Evolutionary conservation across 129 eudicot genomes (phyloP), one percentile per base, ranked within the genome.

Genomic region (Sambucus nigra): DNA sequence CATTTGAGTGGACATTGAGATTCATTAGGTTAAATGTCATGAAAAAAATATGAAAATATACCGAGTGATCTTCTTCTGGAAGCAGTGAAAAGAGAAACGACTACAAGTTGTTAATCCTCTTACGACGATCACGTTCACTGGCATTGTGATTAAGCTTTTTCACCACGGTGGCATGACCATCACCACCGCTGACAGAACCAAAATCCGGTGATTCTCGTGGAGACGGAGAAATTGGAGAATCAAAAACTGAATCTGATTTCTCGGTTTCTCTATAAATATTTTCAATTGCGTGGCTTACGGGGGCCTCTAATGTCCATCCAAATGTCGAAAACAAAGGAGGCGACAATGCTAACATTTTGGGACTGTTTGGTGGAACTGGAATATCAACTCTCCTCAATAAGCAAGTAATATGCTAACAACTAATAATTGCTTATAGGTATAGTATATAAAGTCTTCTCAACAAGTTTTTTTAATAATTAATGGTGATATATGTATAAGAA

Each of bases 101-200:
- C n/a, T n/a, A n/a, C n/a, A n/a, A n/a, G n/a, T n/a, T n/a, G n/a
- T n/a, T n/a, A n/a, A n/a, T 72, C 57, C 45, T 77, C 58, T 77
- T 81, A 0, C 91, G 75, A 25, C 91, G 85, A 62, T 66, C 75
- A 4, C 89, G 75, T 52, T 81, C 89, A 14, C 75, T 76, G 0
- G 80, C 89, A 52, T 81, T 81, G 31, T 81, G 91, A 44, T 77
- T 74, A 13, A 62, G 61, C 55, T 81, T 81, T 61, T 74, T 81
- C 3, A 44, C 72, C 50, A 28, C 40, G 41, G 14, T 25, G 26
- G 13, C 21, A 12, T 10, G n/a, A n/a, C n/a, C n/a, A n/a, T n/a
- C 41, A 49, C 21, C 23, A 4, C 47, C 51, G 50, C 11, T 26
- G 12, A 33, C 5, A 25, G 13, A 17, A n/a, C n/a, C n/a, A n/a